Evolutionary conservation across 345 rosid genomes (phyloP).

Genomic region (Eucalyptus regnans): DNA sequence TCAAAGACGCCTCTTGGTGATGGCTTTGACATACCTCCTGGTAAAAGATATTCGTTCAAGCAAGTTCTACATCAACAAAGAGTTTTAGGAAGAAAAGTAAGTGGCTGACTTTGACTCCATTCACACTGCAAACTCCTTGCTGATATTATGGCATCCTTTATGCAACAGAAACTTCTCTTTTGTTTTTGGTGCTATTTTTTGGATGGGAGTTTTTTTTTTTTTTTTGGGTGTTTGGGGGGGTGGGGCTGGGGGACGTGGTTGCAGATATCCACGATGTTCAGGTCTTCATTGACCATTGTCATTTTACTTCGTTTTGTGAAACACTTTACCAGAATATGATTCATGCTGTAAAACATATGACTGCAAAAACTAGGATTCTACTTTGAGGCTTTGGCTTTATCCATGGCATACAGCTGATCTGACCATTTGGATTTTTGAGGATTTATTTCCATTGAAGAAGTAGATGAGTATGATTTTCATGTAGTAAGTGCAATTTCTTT

Average conservation of each 20-base stretch:
- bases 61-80: constrained; percentile 75
- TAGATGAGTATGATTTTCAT: background rate
- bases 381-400: background rate
- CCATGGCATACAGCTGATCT: background rate
- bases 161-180: background rate
- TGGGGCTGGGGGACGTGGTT: background rate
- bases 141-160: background rate
- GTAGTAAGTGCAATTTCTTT: background rate
- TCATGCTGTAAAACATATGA: background rate
- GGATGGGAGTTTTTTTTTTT: background rate
- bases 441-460: background rate
- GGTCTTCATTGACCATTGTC: background rate
- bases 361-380: background rate
- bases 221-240: background rate
- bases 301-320: background rate
- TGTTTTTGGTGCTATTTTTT: background rate
- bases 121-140: background rate
- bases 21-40: constrained; percentile 75
- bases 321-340: background rate
- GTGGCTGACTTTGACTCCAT: background rate
- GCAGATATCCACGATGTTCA: background rate
- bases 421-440: background rate
- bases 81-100: constrained; percentile 75
- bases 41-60: constrained; percentile 94
- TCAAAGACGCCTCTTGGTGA: constrained; percentile 96